Evolutionary conservation across 1,139 yeast species (phyloP).

Genomic region (Kurtzmaniella natalensis): DNA sequence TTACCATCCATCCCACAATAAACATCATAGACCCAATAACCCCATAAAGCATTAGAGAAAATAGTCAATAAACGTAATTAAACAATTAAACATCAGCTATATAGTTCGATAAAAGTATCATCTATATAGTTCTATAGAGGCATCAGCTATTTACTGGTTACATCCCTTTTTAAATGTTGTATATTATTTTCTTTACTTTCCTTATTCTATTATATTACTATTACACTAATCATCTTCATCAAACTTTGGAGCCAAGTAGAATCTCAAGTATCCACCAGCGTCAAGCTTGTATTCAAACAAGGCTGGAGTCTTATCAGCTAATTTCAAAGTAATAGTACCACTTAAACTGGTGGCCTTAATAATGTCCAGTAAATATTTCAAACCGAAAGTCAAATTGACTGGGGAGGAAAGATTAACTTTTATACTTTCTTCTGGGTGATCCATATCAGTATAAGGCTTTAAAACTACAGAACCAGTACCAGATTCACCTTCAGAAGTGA

Average conservation of each 20-base stretch:
- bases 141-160: too few species aligned
- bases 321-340: slow-evolving; percentile 70
- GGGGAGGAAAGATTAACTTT: slow-evolving; percentile 81
- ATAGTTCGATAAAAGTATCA: not conserved
- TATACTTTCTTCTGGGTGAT: slow-evolving; percentile 70
- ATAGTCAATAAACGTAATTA: too few species aligned
- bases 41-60: too few species aligned
- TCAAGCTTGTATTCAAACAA: slow-evolving; percentile 88
- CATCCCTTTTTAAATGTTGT: too few species aligned
- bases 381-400: slow-evolving; percentile 84
- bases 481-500: slow-evolving; percentile 86
- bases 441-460: slow-evolving; percentile 80
- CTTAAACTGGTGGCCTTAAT: slow-evolving; percentile 87
- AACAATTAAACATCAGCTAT: too few species aligned
- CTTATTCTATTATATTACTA: not conserved
- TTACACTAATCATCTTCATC: slow-evolving; percentile 69
- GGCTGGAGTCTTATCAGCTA: slow-evolving; percentile 92
- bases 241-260: slow-evolving; percentile 96
- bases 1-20: slow-evolving; percentile 14
- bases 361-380: slow-evolving; percentile 84
- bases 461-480: slow-evolving; percentile 86
- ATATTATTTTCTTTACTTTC: not conserved
- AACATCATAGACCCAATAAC: not conserved
- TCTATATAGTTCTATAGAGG: too few species aligned
- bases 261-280: slow-evolving; percentile 85